Base-by-base conservation (phyloP, 495 filamentous ascomycete species). In the Elaphomyces granulatus region DNA sequence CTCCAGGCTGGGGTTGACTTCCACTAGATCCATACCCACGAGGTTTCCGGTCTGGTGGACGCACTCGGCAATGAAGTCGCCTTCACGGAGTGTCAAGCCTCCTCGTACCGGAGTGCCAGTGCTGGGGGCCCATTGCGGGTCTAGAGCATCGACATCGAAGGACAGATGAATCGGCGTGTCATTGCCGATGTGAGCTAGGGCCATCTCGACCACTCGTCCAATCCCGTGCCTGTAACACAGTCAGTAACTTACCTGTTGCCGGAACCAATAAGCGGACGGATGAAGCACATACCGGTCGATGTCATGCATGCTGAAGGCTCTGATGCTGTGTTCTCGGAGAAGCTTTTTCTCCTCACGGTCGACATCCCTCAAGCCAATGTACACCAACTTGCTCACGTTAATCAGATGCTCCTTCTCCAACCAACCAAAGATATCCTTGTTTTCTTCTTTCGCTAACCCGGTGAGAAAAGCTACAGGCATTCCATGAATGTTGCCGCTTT, bases 291-390 rank as follows among this genome's bases (percentile, higher is more conserved):
- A 84, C 77, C 74, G 71, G 53, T 99, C 90, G 59, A 99, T 82
- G 58, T 96, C 90, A 56, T 95, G 87, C 90, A 96, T 99, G 59
- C 80, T 87, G 52, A 96, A 99, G 4, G 88, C 92, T 62, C 81
- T 87, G 60, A 99, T 87, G 2, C 80, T 79, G 47, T 99, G 65
- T 45, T 95, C 83, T 38, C 78, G 71, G 41, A 99, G 61, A 26
- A 94, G 78, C 59, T 71, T 70, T 78, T 96, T 99, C 72, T 99
- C 90, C 1, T 77, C 83, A 4, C 71, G 59, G 51, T 99, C 90
- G 15, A 96, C 85, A 61, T 99, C 90, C 15, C 90, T 67, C 53
- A 99, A 64, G 15, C 87, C 90, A 52, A 99, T 99, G 59, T 99
- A 99, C 23, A 99, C 92, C 45, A 99, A 65, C 64, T 94, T 95